phyloP scores from a whole-genome alignment of 2,329 filamentous ascomycete genomes.

The Hymenoscyphus linearis region DNA sequence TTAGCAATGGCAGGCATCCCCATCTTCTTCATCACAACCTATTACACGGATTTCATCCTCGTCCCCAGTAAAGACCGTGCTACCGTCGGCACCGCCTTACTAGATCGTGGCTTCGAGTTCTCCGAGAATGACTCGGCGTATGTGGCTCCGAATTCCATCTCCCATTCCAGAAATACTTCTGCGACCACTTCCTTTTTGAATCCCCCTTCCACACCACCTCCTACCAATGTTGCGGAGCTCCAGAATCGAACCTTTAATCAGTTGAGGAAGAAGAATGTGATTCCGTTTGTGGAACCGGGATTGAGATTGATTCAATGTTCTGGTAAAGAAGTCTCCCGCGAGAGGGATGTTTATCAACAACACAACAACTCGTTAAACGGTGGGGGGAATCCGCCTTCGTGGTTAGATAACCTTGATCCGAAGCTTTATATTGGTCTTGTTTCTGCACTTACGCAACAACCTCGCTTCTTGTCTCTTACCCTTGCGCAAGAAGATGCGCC shows the following conservation, averaged over 20 bases:
- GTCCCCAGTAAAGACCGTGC: slow-evolving; percentile 71
- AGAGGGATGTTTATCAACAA: slow-evolving; percentile 30
- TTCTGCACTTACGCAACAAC: slow-evolving; percentile 55
- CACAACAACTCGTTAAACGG: slow-evolving; percentile 31
- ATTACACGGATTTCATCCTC: slow-evolving; percentile 95
- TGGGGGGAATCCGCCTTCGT: slow-evolving; percentile 32
- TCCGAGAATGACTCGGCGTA: slow-evolving; percentile 66
- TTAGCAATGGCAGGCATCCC: slow-evolving; percentile 88
- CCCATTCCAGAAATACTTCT: slow-evolving; percentile 34
- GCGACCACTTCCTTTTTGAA: slow-evolving; percentile 32
- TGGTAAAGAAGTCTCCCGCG: slow-evolving; percentile 43
- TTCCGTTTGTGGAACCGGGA: slow-evolving; percentile 62
- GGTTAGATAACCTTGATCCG: slow-evolving; percentile 57
- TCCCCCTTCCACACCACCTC: slow-evolving; percentile 67
- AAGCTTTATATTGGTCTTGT: slow-evolving; percentile 59
- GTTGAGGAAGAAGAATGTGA: slow-evolving; percentile 72
- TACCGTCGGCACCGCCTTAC: slow-evolving; percentile 70
- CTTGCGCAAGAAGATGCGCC: slow-evolving; percentile 69
- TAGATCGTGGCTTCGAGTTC: slow-evolving; percentile 78
- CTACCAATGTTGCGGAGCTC: slow-evolving; percentile 71
- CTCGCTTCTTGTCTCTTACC: slow-evolving; percentile 68
- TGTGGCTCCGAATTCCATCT: slow-evolving; percentile 42
- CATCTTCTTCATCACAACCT: slow-evolving; percentile 98
- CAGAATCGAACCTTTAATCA: slow-evolving; percentile 77
- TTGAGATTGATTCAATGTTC: slow-evolving; percentile 80